A percentile compares a stretch with the other conserved stretches of the same genome.
phyloP scores from a whole-genome alignment of 2,329 filamentous ascomycete species.

The Xenoacremonium recifei region DNA sequence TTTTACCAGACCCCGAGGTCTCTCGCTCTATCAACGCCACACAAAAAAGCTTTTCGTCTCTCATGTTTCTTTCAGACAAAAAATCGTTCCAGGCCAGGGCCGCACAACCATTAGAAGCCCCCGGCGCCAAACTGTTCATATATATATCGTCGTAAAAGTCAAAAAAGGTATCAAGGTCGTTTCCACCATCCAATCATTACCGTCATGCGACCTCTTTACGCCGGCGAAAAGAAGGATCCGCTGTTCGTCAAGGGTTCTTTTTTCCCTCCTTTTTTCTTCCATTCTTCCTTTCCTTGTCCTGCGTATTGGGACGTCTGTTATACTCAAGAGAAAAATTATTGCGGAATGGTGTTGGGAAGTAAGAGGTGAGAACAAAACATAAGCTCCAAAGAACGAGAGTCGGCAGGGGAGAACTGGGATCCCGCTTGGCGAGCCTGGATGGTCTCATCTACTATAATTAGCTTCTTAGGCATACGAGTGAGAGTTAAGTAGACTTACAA shows the following conservation, averaged over 20 bases:
- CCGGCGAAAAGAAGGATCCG: no score
- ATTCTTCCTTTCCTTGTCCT: no score
- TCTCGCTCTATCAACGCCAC: slow-evolving; percentile 25
- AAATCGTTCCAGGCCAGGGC: slow-evolving; percentile 1
- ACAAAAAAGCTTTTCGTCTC: slow-evolving; percentile 10
- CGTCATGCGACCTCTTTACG: no score
- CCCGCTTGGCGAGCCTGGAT: slow-evolving; percentile 46
- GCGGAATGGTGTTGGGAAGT: slow-evolving; percentile 31
- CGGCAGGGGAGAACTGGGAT: slow-evolving; percentile 48
- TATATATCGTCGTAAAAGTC: slow-evolving; percentile 16
- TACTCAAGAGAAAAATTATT: no score
- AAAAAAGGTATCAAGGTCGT: slow-evolving; percentile 26
- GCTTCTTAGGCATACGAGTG: neutral
- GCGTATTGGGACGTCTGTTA: no score
- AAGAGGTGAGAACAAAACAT: slow-evolving; percentile 49
- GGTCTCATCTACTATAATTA: slow-evolving; percentile 27
- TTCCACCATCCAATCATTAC: slow-evolving; percentile 28
- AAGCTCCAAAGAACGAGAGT: slow-evolving; percentile 51
- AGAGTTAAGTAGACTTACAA: slow-evolving; percentile 43
- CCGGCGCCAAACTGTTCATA: slow-evolving; percentile 14
- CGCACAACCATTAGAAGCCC: neutral
- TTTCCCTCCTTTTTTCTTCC: no score
- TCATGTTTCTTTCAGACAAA: slow-evolving; percentile 6
- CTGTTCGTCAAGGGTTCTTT: no score
- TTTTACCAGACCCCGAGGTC: slow-evolving; percentile 15